Evolutionary conservation across 1,284 basidiomycete species (phyloP).

Genomic region (Sphaerobolus stellatus): DNA sequence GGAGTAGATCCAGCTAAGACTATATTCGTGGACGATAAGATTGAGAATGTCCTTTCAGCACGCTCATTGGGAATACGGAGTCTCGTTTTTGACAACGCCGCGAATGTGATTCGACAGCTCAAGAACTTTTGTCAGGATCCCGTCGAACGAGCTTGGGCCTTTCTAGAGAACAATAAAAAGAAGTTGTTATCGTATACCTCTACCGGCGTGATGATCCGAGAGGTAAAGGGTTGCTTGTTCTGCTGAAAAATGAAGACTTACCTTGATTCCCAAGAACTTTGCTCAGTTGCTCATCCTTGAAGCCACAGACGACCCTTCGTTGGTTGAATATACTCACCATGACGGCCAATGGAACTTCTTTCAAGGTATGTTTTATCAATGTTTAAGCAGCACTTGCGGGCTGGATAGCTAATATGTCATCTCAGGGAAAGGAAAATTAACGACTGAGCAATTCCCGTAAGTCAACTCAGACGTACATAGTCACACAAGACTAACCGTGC

Average conservation of each 20-base stretch:
- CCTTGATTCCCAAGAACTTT: background rate
- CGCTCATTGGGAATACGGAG: constrained; percentile 55
- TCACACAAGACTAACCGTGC: background rate
- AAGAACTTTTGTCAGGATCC: constrained; percentile 50
- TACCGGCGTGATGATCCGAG: constrained; percentile 40
- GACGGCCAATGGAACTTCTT: constrained; percentile 65
- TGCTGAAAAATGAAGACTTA: constrained; percentile 6
- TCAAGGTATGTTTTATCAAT: constrained; percentile 36
- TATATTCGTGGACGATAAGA: constrained; percentile 59
- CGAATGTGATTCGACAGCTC: constrained; percentile 44
- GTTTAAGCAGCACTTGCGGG: background rate
- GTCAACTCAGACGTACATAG: background rate
- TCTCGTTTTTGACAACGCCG: constrained; percentile 48
- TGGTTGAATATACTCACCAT: constrained; percentile 40
- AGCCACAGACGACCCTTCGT: constrained; percentile 46
- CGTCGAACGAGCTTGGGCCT: constrained; percentile 40
- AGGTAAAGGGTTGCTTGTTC: constrained; percentile 44
- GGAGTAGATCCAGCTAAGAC: constrained; percentile 42
- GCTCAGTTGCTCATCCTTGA: constrained; percentile 47
- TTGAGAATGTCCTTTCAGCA: constrained; percentile 58
- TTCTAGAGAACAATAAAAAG: constrained; percentile 41
- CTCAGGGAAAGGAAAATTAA: background rate
- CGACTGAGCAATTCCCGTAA: background rate
- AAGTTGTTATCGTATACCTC: constrained; percentile 46
- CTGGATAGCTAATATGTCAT: background rate